Percentiles rank a stretch among this genome's conserved stretches.
Conservation (phyloP, 1,284 basidiomycete species). For the Hortiboletus rubellus region DNA sequence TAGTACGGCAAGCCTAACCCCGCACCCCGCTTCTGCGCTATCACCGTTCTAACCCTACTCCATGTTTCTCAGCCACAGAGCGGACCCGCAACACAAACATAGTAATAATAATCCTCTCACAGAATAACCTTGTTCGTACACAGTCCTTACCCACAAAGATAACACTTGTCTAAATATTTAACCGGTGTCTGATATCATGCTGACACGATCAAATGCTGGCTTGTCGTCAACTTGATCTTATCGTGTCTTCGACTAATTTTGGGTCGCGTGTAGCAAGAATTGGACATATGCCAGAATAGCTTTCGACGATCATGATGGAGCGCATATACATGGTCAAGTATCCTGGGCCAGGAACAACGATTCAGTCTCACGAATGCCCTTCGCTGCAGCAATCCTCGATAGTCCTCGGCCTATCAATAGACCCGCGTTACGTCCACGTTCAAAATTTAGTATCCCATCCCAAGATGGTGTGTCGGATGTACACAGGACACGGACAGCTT, state of each 20-base stretch:
- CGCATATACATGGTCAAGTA: neutral
- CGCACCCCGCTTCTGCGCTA: slow-evolving; percentile 7
- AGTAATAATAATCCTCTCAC: neutral
- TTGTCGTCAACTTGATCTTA: neutral
- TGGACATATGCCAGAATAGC: neutral
- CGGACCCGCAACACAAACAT: neutral
- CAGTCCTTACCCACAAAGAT: neutral
- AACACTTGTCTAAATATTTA: neutral
- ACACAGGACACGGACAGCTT: neutral
- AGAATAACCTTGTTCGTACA: too few species aligned
- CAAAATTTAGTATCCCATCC: neutral
- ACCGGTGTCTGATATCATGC: neutral
- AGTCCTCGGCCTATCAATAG: neutral
- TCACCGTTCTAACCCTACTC: slow-evolving; percentile 3
- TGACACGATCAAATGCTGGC: neutral
- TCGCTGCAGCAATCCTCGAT: neutral
- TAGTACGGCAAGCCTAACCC: slow-evolving; percentile 8
- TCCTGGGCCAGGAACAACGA: neutral
- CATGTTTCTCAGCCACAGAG: neutral
- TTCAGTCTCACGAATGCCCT: neutral
- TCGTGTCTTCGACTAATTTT: neutral
- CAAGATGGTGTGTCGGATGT: neutral
- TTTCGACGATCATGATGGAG: neutral
- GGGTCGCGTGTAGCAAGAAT: too few species aligned
- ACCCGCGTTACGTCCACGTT: neutral